Evolutionary conservation across 2,329 filamentous ascomycete species (phyloP).

Genomic region (Ophiobolus disseminans): DNA sequence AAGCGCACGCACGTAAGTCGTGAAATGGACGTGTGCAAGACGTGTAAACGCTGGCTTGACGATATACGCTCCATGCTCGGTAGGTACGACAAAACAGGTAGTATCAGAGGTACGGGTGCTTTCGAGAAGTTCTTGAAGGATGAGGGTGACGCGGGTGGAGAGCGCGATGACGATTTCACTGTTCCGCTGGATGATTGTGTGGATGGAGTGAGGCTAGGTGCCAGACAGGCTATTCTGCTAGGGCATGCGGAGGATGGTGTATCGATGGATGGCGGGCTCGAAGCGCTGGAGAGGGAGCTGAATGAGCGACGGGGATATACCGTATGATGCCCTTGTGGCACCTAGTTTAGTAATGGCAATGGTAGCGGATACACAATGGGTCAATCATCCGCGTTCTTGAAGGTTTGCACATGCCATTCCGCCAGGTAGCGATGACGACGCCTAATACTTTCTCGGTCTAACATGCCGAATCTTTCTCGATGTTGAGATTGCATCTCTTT

Average conservation of each 20-base stretch:
- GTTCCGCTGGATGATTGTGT: slow-evolving; percentile 25
- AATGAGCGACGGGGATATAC: slow-evolving; percentile 3
- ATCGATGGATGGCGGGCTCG: slow-evolving; percentile 22
- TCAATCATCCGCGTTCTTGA: too few species aligned
- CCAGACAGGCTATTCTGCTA: slow-evolving; percentile 33
- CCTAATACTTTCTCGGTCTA: too few species aligned
- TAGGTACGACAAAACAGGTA: slow-evolving; percentile 39
- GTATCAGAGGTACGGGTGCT: slow-evolving; percentile 35
- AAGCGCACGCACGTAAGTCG: slow-evolving; percentile 32
- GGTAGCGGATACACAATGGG: too few species aligned
- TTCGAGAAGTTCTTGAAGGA: slow-evolving; percentile 40
- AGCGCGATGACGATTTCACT: slow-evolving; percentile 27
- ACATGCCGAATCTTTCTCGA: too few species aligned
- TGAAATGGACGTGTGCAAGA: slow-evolving; percentile 38
- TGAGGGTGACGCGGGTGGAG: slow-evolving; percentile 26
- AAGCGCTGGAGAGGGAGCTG: slow-evolving; percentile 17
- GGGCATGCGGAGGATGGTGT: slow-evolving; percentile 27
- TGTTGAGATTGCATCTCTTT: too few species aligned
- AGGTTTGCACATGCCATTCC: too few species aligned
- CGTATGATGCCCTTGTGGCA: neutral
- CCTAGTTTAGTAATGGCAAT: neutral
- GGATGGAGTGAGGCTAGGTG: slow-evolving; percentile 17
- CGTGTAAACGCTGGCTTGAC: slow-evolving; percentile 34
- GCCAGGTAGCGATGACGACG: too few species aligned
- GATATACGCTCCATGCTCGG: slow-evolving; percentile 42